Evolutionary conservation across 1,284 basidiomycete genomes (phyloP).

Genomic region (Melampsora larici-populina): DNA sequence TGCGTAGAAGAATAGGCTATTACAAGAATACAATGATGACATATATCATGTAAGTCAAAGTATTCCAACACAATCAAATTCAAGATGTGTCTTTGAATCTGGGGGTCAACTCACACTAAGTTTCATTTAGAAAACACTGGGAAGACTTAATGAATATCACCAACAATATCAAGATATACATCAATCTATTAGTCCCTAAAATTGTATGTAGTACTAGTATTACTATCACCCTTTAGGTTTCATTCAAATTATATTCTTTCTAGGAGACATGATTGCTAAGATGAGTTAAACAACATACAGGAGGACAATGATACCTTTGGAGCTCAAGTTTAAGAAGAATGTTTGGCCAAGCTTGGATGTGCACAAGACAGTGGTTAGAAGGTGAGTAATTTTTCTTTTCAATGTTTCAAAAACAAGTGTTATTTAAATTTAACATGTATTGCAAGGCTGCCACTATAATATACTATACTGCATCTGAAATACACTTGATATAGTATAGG

Average conservation of each 20-base stretch:
- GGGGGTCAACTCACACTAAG: slow-evolving; percentile 33
- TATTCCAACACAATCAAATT: too few species aligned
- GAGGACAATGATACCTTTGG: slow-evolving; percentile 38
- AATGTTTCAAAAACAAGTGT: neutral
- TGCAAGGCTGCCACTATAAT: too few species aligned
- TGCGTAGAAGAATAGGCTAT: too few species aligned
- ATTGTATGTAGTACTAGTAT: slow-evolving; percentile 13
- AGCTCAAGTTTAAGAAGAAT: slow-evolving; percentile 39
- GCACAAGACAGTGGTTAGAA: slow-evolving; percentile 41
- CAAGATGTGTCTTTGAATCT: slow-evolving; percentile 28
- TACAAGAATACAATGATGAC: too few species aligned
- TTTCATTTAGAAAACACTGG: slow-evolving; percentile 34
- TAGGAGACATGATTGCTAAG: too few species aligned
- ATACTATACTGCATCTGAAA: too few species aligned
- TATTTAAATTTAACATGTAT: neutral
- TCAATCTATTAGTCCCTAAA: slow-evolving; percentile 39
- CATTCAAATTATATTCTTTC: too few species aligned
- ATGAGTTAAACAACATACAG: slow-evolving; percentile 8
- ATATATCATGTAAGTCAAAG: too few species aligned
- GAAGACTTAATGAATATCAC: slow-evolving; percentile 37
- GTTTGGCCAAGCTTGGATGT: slow-evolving; percentile 30
- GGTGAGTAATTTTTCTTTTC: too few species aligned
- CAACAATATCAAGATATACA: slow-evolving; percentile 36
- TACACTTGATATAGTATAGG: too few species aligned
- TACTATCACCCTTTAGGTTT: too few species aligned